Conservation (phyloP, 345 rosid genomes). For the Citrus hindsii region DNA sequence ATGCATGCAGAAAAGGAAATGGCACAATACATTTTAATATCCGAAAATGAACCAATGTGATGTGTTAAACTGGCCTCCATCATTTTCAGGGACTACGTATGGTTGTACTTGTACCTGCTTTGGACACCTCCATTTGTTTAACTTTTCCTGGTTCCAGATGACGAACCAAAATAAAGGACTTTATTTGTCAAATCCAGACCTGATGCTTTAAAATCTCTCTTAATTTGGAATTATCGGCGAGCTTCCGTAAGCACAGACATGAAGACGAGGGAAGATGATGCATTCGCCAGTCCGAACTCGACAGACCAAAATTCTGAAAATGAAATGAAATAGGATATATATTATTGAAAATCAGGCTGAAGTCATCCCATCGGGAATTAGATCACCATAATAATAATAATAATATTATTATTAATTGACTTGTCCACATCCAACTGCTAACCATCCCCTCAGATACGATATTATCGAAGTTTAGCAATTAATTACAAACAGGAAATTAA, state of each 20-base stretch:
- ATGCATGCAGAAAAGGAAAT: background rate
- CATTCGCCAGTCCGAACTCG: slow-evolving; percentile 7
- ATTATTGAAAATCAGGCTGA: background rate
- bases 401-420: background rate
- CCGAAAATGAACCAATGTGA: background rate
- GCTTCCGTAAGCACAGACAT: background rate
- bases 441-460: background rate
- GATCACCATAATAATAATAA: background rate
- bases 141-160: slow-evolving; percentile 12
- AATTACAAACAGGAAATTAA: background rate
- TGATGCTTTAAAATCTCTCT: slow-evolving; percentile 4
- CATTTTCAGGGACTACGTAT: background rate
- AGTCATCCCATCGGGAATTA: background rate
- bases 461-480: background rate
- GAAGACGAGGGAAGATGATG: background rate
- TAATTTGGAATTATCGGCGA: slow-evolving; percentile 4
- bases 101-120: slow-evolving; percentile 39
- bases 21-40: background rate
- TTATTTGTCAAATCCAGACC: slow-evolving; percentile 5
- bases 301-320: slow-evolving; percentile 17
- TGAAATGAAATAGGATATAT: background rate
- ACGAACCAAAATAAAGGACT: background rate
- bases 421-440: background rate
- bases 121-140: slow-evolving; percentile 31
- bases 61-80: background rate